These are phyloP conservation scores for Clarireedia monteithiana DNA, from an alignment of 2,329 filamentous ascomycete species.

Conservation along the genomic window DNA sequence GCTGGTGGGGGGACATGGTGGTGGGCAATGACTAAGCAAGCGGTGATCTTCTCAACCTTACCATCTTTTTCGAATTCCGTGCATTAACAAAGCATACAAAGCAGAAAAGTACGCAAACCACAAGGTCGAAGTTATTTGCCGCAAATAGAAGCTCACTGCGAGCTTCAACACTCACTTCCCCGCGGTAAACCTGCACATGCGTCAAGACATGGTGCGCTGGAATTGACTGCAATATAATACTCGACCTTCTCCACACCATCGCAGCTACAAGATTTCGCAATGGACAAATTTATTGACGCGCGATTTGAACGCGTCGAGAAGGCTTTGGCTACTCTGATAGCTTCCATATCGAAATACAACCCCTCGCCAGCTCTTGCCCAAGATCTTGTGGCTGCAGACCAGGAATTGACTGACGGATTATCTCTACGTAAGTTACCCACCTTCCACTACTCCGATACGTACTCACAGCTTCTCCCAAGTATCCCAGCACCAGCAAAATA, in stretches of 20 bases:
- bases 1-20: too few species aligned
- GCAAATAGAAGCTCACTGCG: too few species aligned
- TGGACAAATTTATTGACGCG: constrained; percentile 55
- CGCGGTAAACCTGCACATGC: too few species aligned
- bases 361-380: constrained; percentile 59
- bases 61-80: too few species aligned
- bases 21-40: too few species aligned
- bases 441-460: neutral
- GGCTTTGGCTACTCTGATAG: constrained; percentile 61
- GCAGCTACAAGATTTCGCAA: constrained; percentile 27
- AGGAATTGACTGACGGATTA: constrained; percentile 57
- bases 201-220: neutral
- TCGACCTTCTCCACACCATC: neutral
- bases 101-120: too few species aligned
- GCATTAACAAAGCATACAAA: too few species aligned
- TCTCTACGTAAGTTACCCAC: constrained; percentile 45
- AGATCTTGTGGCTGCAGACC: constrained; percentile 64
- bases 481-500: constrained; percentile 66
- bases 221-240: neutral
- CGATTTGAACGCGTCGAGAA: constrained; percentile 61
- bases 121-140: too few species aligned
- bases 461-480: constrained; percentile 38
- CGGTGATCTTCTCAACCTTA: too few species aligned
- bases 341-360: constrained; percentile 77
- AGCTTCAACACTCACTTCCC: too few species aligned